These are phyloP conservation scores for Stevia rebaudiana DNA, from an alignment of 140 eudicot genomes.

Conservation along the genomic window DNA sequence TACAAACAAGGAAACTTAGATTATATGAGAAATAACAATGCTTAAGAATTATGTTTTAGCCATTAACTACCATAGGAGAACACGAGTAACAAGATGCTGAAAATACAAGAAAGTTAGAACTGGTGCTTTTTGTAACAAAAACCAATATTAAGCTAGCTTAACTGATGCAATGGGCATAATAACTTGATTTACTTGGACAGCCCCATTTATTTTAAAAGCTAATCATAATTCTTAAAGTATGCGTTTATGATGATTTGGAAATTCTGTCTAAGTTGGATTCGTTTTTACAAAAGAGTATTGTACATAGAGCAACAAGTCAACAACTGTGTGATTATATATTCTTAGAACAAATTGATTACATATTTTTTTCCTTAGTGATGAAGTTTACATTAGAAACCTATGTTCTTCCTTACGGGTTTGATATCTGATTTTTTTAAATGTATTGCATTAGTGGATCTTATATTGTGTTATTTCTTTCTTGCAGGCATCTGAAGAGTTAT, in stretches of 20 bases:
- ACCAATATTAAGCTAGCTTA: neutral
- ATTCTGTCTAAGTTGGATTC: neutral
- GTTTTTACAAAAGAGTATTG: no score
- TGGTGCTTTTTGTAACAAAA: neutral
- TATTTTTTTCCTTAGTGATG: neutral
- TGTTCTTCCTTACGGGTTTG: neutral
- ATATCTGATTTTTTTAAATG: neutral
- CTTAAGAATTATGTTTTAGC: neutral
- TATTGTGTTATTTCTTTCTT: conserved; percentile 19
- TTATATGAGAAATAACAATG: neutral
- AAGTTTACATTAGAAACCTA: neutral
- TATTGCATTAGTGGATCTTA: neutral
- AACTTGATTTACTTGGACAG: neutral
- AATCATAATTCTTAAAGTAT: neutral
- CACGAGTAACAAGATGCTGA: neutral
- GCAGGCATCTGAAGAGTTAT: conserved; percentile 76
- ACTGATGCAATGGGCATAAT: neutral
- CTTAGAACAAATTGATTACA: neutral
- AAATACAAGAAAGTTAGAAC: neutral
- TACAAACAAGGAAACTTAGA: conserved; percentile 1
- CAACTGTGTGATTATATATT: no score
- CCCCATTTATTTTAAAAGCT: neutral
- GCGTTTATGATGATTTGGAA: neutral
- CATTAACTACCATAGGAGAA: neutral
- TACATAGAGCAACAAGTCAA: no score